Conservation (phyloP, 345 rosid species). For the Garcia nutans region DNA sequence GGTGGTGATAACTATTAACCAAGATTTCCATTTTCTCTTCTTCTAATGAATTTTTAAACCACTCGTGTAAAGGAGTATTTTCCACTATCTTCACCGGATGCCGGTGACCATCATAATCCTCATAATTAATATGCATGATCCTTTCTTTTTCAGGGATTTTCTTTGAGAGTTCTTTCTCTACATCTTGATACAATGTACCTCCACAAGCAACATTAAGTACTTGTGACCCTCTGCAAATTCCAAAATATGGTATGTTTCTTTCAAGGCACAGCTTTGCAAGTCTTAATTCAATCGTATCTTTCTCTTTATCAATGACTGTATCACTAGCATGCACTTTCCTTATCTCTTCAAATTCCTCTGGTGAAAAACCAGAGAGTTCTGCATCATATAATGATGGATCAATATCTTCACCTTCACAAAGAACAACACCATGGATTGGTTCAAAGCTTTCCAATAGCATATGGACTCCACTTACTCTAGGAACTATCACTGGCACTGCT, state of each 20-base stretch:
- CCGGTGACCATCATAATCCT: slow-evolving; percentile 56
- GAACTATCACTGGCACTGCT: slow-evolving; percentile 87
- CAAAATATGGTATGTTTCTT: slow-evolving; percentile 59
- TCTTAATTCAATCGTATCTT: slow-evolving; percentile 56
- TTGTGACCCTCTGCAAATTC: slow-evolving; percentile 74
- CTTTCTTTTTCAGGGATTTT: slow-evolving; percentile 22
- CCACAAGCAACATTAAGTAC: slow-evolving; percentile 70
- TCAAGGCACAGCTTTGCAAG: slow-evolving; percentile 61
- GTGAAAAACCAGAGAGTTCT: slow-evolving; percentile 40
- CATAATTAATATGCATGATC: slow-evolving; percentile 48
- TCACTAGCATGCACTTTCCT: slow-evolving; percentile 45
- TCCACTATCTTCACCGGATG: slow-evolving; percentile 45
- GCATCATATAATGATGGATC: slow-evolving; percentile 62
- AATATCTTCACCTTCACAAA: slow-evolving; percentile 78
- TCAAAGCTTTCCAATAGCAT: slow-evolving; percentile 78
- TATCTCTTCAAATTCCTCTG: slow-evolving; percentile 54
- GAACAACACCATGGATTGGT: slow-evolving; percentile 91
- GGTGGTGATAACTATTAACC: slow-evolving; percentile 71
- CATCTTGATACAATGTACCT: slow-evolving; percentile 61
- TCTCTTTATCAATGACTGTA: slow-evolving; percentile 52
- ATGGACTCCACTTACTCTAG: slow-evolving; percentile 76
- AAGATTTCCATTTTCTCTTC: slow-evolving; percentile 50
- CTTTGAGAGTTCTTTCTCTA: slow-evolving; percentile 44
- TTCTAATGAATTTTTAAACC: slow-evolving; percentile 54
- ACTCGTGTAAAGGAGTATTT: slow-evolving; percentile 49